Evolutionary conservation across 495 filamentous ascomycete genomes (phyloP).

Genomic region (Penicillium cataractarum): DNA sequence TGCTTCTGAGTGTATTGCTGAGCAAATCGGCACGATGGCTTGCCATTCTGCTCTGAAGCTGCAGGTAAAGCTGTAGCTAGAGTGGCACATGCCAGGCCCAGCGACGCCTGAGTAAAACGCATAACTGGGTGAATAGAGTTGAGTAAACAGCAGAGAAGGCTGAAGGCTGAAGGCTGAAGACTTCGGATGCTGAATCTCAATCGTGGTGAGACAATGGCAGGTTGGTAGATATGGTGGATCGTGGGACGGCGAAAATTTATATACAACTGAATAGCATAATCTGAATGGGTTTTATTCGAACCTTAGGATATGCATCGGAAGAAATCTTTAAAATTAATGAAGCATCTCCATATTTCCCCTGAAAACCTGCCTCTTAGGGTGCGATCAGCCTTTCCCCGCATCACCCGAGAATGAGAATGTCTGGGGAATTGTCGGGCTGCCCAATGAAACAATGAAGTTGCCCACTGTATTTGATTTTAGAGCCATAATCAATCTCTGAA

Average conservation of each 20-base stretch:
- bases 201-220: background rate
- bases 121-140: background rate
- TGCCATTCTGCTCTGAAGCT: background rate
- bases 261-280: background rate
- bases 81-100: background rate
- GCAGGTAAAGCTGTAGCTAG: constrained; percentile 10
- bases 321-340: background rate
- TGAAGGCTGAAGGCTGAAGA: background rate
- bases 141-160: background rate
- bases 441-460: background rate
- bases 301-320: background rate
- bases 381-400: background rate
- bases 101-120: constrained; percentile 2
- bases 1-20: constrained; percentile 27
- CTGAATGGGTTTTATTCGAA: background rate
- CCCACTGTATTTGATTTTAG: background rate
- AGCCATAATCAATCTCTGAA: background rate
- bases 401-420: background rate
- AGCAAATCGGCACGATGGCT: constrained; percentile 36
- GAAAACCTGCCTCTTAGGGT: background rate
- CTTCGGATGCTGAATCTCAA: background rate
- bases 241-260: background rate
- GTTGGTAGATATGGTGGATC: background rate
- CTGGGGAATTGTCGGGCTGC: background rate
- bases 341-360: background rate